Conservation (phyloP, 2,329 filamentous ascomycete species). For the Chaetomiaceae sp. region DNA sequence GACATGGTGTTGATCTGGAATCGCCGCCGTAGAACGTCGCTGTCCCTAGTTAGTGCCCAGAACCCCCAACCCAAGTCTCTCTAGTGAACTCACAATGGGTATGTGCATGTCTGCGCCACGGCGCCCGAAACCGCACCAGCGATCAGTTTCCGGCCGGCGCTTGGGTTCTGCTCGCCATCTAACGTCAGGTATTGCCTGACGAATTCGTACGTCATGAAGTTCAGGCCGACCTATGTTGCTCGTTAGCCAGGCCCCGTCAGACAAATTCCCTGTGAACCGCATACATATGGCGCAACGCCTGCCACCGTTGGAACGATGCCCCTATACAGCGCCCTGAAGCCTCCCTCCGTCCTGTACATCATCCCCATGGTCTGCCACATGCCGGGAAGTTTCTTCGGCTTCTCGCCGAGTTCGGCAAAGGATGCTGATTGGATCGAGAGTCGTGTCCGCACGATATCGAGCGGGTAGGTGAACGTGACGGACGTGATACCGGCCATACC, state of each 20-base stretch:
- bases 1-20: slow-evolving; percentile 99
- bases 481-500: slow-evolving; percentile 92
- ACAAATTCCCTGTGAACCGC: slow-evolving; percentile 17
- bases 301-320: slow-evolving; percentile 92
- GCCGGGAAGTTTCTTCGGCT: slow-evolving; percentile 69
- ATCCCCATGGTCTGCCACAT: slow-evolving; percentile 80
- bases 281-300: slow-evolving; percentile 88
- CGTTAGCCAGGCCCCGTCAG: slow-evolving; percentile 18
- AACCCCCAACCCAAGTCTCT: no score
- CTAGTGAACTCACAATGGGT: slow-evolving; percentile 73
- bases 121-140: slow-evolving; percentile 94
- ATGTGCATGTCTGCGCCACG: slow-evolving; percentile 95
- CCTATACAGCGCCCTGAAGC: slow-evolving; percentile 79
- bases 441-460: slow-evolving; percentile 94
- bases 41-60: slow-evolving; percentile 36
- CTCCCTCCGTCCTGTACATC: slow-evolving; percentile 93
- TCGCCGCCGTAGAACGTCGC: slow-evolving; percentile 83
- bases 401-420: slow-evolving; percentile 68
- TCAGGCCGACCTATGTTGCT: slow-evolving; percentile 70
- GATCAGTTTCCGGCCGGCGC: slow-evolving; percentile 71
- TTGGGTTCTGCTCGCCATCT: slow-evolving; percentile 81
- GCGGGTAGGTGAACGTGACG: slow-evolving; percentile 88
- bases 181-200: slow-evolving; percentile 79
- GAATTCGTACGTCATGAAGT: slow-evolving; percentile 98
- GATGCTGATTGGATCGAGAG: slow-evolving; percentile 98